Conservation (phyloP, 1,284 basidiomycete species). For the Golubevia sp. region DNA sequence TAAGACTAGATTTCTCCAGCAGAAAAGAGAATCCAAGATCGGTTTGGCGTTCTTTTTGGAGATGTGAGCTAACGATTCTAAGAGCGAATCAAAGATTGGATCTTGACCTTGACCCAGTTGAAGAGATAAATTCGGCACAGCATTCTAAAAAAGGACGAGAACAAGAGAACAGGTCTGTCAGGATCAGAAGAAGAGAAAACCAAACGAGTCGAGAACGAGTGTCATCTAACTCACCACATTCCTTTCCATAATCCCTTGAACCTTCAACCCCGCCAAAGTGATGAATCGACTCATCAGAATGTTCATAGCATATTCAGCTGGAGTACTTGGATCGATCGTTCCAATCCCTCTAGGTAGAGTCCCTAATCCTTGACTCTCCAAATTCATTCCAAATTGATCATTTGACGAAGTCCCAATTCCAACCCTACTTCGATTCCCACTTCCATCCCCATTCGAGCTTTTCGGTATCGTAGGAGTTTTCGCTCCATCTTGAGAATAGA, state of each 20-base stretch:
- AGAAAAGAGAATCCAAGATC: conserved; percentile 83
- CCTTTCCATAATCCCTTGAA: conserved; percentile 28
- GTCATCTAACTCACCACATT: conserved; percentile 1
- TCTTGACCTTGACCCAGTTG: conserved; percentile 74
- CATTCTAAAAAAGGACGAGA: not conserved
- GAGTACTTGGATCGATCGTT: conserved; percentile 9
- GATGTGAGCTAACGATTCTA: conserved; percentile 82
- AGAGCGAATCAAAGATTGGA: conserved; percentile 76
- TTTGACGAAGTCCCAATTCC: no score
- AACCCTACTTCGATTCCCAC: not conserved
- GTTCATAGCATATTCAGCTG: conserved; percentile 49
- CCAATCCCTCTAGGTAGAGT: not conserved
- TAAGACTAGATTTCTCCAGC: conserved; percentile 80
- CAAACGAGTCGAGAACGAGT: no score
- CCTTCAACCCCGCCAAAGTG: conserved; percentile 27
- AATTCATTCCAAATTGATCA: not conserved
- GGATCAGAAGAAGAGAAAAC: no score
- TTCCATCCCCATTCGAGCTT: no score
- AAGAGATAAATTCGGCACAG: not conserved
- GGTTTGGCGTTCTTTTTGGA: conserved; percentile 81
- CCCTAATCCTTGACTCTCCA: not conserved
- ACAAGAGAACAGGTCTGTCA: no score
- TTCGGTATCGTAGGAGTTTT: not conserved
- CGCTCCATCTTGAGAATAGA: not conserved
- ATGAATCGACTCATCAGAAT: conserved; percentile 48